These are phyloP conservation scores for Pseudocercospora ulei DNA, from an alignment of 2,329 filamentous ascomycete species.

Conservation along the genomic window DNA sequence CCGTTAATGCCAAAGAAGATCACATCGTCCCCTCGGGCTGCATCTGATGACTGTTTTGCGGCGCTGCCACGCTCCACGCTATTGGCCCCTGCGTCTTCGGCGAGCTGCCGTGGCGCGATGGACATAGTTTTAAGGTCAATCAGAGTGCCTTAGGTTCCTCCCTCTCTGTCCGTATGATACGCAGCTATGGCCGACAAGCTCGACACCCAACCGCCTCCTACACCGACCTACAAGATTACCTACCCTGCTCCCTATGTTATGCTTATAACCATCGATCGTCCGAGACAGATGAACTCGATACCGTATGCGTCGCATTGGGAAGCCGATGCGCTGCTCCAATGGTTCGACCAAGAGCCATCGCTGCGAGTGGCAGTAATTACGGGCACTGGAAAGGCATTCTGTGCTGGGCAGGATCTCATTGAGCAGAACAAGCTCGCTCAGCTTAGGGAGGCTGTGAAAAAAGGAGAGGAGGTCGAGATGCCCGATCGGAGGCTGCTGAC, in stretches of 20 bases:
- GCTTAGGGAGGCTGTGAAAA: slow-evolving; percentile 19
- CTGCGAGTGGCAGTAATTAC: slow-evolving; percentile 39
- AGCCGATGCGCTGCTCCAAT: slow-evolving; percentile 43
- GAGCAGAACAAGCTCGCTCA: slow-evolving; percentile 35
- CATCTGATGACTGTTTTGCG: slow-evolving; percentile 22
- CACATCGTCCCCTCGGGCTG: slow-evolving; percentile 19
- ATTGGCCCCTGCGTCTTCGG: slow-evolving; percentile 35
- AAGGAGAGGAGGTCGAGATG: slow-evolving; percentile 23
- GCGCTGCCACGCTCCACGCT: slow-evolving; percentile 24
- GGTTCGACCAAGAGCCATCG: slow-evolving; percentile 42
- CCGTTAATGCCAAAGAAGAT: slow-evolving; percentile 37
- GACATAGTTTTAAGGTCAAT: slow-evolving; percentile 9
- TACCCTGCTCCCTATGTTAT: slow-evolving; percentile 44
- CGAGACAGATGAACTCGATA: slow-evolving; percentile 43
- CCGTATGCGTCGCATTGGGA: slow-evolving; percentile 42
- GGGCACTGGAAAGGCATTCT: slow-evolving; percentile 48
- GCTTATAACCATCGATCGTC: slow-evolving; percentile 47
- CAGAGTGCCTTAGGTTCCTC: not conserved
- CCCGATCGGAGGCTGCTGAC: slow-evolving; percentile 22
- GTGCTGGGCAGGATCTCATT: slow-evolving; percentile 48
- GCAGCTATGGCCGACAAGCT: slow-evolving; percentile 19
- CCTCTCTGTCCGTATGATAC: too few species aligned
- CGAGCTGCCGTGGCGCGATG: slow-evolving; percentile 29
- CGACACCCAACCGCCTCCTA: slow-evolving; percentile 21
- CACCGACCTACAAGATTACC: slow-evolving; percentile 32